phyloP scores from a whole-genome alignment of 805 yeast species.

The Cyberlindnera subsufficiens region DNA sequence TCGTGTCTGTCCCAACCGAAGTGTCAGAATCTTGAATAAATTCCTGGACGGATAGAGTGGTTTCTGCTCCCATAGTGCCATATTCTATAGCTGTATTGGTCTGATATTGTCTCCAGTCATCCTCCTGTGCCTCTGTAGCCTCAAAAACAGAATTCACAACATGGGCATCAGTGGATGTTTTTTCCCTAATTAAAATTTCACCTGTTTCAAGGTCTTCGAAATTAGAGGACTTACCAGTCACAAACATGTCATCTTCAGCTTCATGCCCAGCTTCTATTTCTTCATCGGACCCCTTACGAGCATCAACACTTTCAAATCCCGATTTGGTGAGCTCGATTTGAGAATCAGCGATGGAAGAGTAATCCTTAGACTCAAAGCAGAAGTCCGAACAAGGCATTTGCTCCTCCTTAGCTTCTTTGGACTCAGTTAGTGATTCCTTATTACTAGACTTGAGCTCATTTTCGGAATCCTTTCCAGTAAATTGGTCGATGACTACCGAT shows the following conservation, averaged over 20 bases:
- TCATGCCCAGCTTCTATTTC: background rate
- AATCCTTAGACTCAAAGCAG: too few species aligned
- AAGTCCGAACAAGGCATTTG: background rate
- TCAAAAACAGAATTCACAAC: too few species aligned
- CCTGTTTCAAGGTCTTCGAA: too few species aligned
- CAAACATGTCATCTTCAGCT: background rate
- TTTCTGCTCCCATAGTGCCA: background rate
- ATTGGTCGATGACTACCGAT: background rate
- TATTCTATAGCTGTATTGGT: background rate
- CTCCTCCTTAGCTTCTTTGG: background rate
- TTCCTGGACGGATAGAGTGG: too few species aligned
- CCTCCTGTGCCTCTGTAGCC: background rate
- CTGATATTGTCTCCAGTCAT: background rate
- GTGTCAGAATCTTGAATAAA: too few species aligned
- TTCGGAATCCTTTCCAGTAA: slow-evolving; percentile 6
- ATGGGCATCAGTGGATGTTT: background rate
- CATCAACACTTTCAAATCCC: background rate
- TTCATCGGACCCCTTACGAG: background rate
- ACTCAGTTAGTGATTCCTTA: background rate
- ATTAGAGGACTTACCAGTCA: too few species aligned
- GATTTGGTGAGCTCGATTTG: background rate
- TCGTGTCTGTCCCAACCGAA: too few species aligned
- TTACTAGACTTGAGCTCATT: background rate
- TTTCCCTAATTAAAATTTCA: too few species aligned
- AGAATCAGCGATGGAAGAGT: background rate